Evolutionary conservation across 345 rosid species (phyloP), one percentile per base, ranked within the genome.

Genomic region (Sapria himalayana): DNA sequence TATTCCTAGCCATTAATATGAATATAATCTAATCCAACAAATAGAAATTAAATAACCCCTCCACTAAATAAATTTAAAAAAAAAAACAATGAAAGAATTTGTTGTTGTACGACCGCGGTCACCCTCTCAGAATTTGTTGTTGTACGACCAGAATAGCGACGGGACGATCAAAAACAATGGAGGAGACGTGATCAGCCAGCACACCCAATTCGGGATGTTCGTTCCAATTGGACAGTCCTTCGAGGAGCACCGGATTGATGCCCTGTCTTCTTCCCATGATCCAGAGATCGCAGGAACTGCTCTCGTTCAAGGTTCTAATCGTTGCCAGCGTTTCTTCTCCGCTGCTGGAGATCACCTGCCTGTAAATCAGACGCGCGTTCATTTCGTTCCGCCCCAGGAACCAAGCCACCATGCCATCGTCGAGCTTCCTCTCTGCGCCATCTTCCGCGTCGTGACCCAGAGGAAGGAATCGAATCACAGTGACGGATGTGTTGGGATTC

Each of bases 141-240:
- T 81, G 93, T 33, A 78, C 46, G 4, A 78, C 86, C 50, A 85
- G 57, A 12, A 85, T 66, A 9, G 92, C 74, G n/a, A 72, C 74
- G 0, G 59, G 43, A 3, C 62, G 45, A 19, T 64, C 62, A 13
- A 71, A 74, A 23, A 72, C 75, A 8, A 19, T 21, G 2, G 75
- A 71, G 3, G 81, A 41, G 23, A 81, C 34, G 29, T 49, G 67
- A 38, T 85, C 96, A 10, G 86, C 86, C 0, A 78, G 58, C 0
- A 67, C 54, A 21, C 93, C 93, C 15, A 73, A 57, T 34, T 71
- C 78, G 9, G 36, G 35, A 25, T 71, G 53, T 2, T 67, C 66
- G 23, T 68, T 64, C 96, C 93, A 81, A 12, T 52, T 49, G 2
- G 62, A 43, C 19, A 85, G 15, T 12, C 96, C 86, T 21, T 75